These are phyloP conservation scores for Suaeda aralocaspica DNA, from an alignment of 148 eudicot genomes.

Conservation along the genomic window DNA sequence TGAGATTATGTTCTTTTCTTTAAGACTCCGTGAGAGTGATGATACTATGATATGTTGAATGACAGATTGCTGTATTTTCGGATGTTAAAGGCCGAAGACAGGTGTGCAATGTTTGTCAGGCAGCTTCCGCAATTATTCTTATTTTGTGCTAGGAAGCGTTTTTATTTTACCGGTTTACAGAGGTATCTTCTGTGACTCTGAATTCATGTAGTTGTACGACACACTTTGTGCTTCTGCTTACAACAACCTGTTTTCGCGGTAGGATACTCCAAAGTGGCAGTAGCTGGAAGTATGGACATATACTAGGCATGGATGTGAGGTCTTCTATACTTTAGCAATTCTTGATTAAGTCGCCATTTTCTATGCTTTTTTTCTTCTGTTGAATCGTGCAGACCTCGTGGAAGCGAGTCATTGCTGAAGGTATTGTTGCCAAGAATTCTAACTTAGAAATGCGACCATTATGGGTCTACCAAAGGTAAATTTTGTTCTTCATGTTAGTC, in stretches of 20 bases:
- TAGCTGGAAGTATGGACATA: constrained; percentile 17
- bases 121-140: constrained; percentile 33
- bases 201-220: neutral
- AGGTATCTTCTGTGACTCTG: constrained; percentile 28
- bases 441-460: constrained; percentile 84
- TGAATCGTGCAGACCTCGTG: constrained; percentile 66
- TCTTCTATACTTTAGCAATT: constrained; percentile 16
- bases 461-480: constrained; percentile 80
- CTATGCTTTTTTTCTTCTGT: constrained; percentile 23
- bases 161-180: constrained; percentile 31
- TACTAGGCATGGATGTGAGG: constrained; percentile 26
- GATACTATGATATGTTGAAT: neutral
- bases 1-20: neutral
- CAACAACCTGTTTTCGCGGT: constrained; percentile 24
- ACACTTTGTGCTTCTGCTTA: neutral
- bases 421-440: constrained; percentile 55
- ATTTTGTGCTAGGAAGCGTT: constrained; percentile 33
- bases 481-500: neutral
- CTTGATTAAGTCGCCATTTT: neutral
- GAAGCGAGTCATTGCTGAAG: constrained; percentile 67
- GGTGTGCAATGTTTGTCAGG: constrained; percentile 32
- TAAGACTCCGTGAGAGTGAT: neutral
- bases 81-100: constrained; percentile 44
- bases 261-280: constrained; percentile 35
- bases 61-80: constrained; percentile 31